Evolutionary conservation across 805 yeast genomes (phyloP).

Genomic region (Saccharomyces mikatae): DNA sequence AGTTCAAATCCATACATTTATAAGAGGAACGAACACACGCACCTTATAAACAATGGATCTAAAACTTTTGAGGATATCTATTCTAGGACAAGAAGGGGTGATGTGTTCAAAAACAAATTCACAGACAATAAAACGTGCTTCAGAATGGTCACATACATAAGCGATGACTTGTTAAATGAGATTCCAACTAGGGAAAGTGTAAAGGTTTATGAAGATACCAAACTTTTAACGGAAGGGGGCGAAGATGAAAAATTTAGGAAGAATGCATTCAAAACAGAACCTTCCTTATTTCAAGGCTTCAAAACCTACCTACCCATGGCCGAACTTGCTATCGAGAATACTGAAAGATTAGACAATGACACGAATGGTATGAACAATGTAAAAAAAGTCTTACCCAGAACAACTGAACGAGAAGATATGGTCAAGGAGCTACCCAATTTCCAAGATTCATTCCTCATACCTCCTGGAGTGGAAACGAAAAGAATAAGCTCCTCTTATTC

Average conservation of each 20-base stretch:
- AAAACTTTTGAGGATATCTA: constrained; percentile 23
- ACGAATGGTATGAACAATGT: not conserved
- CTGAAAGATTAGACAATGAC: constrained; percentile 14
- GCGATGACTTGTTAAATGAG: constrained; percentile 52
- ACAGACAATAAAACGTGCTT: constrained; percentile 35
- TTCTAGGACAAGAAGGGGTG: constrained; percentile 29
- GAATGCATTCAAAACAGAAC: constrained; percentile 19
- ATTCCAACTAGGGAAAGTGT: constrained; percentile 34
- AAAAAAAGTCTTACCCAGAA: not conserved
- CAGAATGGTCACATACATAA: constrained; percentile 44
- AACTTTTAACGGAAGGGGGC: constrained; percentile 3
- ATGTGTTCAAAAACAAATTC: constrained; percentile 33
- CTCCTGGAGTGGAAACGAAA: constrained; percentile 36
- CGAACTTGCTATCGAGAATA: constrained; percentile 35
- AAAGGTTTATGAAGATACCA: not conserved
- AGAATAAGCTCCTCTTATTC: constrained; percentile 38
- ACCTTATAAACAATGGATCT: constrained; percentile 2
- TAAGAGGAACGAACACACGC: not conserved
- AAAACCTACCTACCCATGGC: constrained; percentile 48
- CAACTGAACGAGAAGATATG: not conserved
- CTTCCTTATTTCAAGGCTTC: constrained; percentile 64
- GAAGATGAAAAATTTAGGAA: constrained; percentile 8
- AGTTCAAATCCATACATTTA: constrained; percentile 1
- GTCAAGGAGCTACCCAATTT: not conserved
- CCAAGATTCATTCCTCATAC: constrained; percentile 25